Conservation (phyloP, 176 grass and related monocot genomes). For the Secale cereale region DNA sequence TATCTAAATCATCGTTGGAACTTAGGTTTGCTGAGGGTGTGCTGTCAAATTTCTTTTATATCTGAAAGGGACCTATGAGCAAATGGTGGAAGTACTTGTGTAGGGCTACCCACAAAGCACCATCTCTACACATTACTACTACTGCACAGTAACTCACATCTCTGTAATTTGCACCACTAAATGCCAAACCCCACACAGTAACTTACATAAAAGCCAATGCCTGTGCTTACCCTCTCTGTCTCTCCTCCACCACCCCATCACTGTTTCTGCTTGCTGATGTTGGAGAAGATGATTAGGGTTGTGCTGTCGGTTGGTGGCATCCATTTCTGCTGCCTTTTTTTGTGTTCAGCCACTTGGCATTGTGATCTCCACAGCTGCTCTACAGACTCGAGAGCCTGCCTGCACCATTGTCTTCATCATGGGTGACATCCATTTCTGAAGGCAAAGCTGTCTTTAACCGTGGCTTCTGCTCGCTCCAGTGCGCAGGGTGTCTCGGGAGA, state of each 20-base stretch:
- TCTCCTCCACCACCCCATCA: neutral
- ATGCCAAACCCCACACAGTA: neutral
- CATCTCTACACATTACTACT: neutral
- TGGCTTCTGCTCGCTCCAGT: neutral
- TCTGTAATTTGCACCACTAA: neutral
- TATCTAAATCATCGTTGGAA: neutral
- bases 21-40: neutral
- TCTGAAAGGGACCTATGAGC: conserved; percentile 4
- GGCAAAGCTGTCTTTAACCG: neutral
- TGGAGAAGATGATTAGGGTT: neutral
- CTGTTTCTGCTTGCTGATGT: neutral
- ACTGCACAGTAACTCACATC: neutral
- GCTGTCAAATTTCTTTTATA: conserved; percentile 6
- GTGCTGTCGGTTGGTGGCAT: neutral
- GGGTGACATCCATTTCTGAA: neutral
- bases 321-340: neutral
- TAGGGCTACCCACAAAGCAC: neutral
- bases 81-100: conserved; percentile 7
- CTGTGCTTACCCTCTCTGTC: neutral
- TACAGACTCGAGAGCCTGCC: neutral
- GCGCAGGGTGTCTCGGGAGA: too few species aligned
- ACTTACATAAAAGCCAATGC: neutral
- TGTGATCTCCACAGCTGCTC: neutral
- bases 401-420: neutral
- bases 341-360: neutral